Percentiles rank a stretch among this genome's conserved stretches.
phyloP scores from a whole-genome alignment of 2,329 filamentous ascomycete genomes.

The Arthrobotrys sphaeroides region DNA sequence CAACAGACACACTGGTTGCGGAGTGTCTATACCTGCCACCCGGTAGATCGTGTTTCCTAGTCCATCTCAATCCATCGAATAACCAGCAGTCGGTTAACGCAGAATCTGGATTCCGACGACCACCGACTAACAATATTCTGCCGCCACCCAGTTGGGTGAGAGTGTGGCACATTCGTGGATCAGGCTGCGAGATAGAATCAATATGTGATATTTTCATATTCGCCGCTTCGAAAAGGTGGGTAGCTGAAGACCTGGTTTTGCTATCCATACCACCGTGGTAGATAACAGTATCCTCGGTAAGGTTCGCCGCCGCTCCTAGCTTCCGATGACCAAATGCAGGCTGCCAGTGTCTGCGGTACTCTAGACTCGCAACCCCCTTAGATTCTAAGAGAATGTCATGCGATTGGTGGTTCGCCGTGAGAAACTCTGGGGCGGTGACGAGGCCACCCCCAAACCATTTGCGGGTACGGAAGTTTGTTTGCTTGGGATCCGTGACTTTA shows the following conservation, averaged over 20 bases:
- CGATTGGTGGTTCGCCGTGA: too few species aligned
- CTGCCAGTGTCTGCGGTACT: neutral
- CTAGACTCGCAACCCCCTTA: neutral
- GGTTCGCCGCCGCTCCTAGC: constrained; percentile 5
- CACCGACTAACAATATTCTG: constrained; percentile 75
- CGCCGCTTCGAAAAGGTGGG: constrained; percentile 9
- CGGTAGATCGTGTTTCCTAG: constrained; percentile 72
- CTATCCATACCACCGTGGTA: constrained; percentile 44
- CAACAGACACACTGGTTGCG: constrained; percentile 63
- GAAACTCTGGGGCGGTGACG: neutral
- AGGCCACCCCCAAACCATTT: constrained; percentile 24
- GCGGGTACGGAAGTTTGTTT: neutral
- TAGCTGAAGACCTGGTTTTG: constrained; percentile 31
- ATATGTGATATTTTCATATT: neutral
- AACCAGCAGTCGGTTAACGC: constrained; percentile 80
- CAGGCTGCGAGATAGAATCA: neutral
- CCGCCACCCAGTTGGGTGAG: constrained; percentile 71
- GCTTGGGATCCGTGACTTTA: constrained; percentile 58
- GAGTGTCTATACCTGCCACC: constrained; percentile 79
- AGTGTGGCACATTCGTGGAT: constrained; percentile 76
- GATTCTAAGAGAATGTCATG: neutral
- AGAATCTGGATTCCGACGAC: constrained; percentile 77
- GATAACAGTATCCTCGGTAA: neutral
- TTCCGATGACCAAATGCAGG: constrained; percentile 25
- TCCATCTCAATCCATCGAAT: constrained; percentile 72